Evolutionary conservation across 2,329 filamentous ascomycete genomes (phyloP).

Genomic region (Pseudomassariella vexata): DNA sequence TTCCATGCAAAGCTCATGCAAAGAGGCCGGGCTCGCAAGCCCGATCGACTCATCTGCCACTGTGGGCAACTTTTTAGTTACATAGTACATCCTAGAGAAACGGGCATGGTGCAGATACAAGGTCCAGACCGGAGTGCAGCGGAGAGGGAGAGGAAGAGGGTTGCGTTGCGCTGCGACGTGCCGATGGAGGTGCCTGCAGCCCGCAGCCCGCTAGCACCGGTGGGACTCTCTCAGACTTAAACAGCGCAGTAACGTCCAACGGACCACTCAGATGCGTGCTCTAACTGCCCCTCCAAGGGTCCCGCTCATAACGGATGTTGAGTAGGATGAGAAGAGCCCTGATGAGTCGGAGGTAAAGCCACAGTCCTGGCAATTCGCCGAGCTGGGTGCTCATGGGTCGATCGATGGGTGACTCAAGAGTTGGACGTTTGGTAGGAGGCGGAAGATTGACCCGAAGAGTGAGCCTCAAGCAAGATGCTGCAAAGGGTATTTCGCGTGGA

Average conservation of each 20-base stretch:
- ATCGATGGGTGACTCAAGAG: background rate
- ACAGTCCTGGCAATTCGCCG: constrained; percentile 2
- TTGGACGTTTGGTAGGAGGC: background rate
- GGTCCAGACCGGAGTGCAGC: background rate
- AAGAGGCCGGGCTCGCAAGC: constrained; percentile 1
- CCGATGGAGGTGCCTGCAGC: constrained; percentile 4
- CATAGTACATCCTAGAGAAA: background rate
- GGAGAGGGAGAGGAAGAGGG: background rate
- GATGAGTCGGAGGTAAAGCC: background rate
- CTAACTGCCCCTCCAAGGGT: constrained; percentile 6
- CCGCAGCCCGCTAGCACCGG: background rate
- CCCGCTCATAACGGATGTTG: constrained; percentile 1
- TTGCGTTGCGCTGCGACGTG: background rate
- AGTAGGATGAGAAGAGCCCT: background rate
- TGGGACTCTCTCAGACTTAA: constrained; percentile 4
- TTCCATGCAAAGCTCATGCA: constrained; percentile 5
- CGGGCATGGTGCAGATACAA: background rate
- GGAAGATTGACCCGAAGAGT: background rate
- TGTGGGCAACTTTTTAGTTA: background rate
- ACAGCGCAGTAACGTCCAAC: constrained; percentile 4
- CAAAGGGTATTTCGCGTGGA: background rate
- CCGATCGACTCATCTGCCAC: constrained; percentile 2
- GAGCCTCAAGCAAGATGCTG: background rate
- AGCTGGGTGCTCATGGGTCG: background rate
- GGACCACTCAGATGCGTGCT: constrained; percentile 3